Conservation (phyloP, 192 early-diverging fungal species). For the Spinellus fusiger region DNA sequence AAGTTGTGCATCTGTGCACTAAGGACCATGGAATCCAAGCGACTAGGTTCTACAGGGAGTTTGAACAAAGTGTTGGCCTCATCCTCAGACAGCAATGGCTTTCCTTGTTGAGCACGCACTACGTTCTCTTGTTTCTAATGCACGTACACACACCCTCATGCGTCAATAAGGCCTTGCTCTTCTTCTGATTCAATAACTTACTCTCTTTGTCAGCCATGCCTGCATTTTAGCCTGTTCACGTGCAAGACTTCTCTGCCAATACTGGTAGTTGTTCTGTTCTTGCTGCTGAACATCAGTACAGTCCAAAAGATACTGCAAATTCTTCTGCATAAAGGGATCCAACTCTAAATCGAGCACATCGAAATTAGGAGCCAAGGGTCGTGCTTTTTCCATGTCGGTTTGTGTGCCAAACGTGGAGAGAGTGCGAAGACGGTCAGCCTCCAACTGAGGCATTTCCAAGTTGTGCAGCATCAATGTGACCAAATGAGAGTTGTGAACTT, state of each 20-base stretch:
- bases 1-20: conserved; percentile 90
- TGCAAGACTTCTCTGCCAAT: conserved; percentile 89
- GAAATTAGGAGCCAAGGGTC: conserved; percentile 53
- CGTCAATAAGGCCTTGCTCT: background rate
- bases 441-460: conserved; percentile 51
- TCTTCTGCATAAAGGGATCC: conserved; percentile 83
- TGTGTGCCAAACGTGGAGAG: conserved; percentile 48
- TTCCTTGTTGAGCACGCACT: conserved; percentile 73
- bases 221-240: conserved; percentile 79
- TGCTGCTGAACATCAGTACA: conserved; percentile 86
- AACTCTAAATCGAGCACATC: conserved; percentile 75
- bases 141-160: too few species aligned
- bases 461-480: conserved; percentile 72
- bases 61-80: conserved; percentile 67
- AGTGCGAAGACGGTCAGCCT: conserved; percentile 51
- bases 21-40: conserved; percentile 85
- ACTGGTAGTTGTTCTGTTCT: conserved; percentile 87
- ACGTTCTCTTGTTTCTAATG: conserved; percentile 68
- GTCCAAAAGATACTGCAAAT: conserved; percentile 68
- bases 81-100: conserved; percentile 70
- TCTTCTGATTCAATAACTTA: conserved; percentile 25
- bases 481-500: conserved; percentile 79
- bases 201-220: conserved; percentile 52
- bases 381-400: conserved; percentile 29
- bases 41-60: conserved; percentile 79